These are phyloP conservation scores for Hemisphaericaspora nanyangensis DNA, from an alignment of 805 yeast species.

Conservation along the genomic window DNA sequence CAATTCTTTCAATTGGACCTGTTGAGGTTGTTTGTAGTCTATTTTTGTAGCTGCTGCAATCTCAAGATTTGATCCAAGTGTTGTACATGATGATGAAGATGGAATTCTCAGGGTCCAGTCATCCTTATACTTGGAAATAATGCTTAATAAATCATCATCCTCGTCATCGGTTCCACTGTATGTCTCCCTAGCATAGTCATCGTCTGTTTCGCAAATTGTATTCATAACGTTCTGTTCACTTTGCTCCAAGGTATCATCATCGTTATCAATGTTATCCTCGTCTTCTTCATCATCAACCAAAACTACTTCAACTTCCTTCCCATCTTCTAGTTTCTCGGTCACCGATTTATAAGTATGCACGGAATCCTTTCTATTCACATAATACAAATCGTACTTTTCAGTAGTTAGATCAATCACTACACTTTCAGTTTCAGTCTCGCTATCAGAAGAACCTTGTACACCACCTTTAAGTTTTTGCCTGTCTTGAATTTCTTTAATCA, in stretches of 20 bases:
- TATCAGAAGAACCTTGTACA: neutral
- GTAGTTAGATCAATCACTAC: constrained; percentile 40
- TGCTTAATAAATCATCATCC: constrained; percentile 34
- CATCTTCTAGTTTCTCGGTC: constrained; percentile 34
- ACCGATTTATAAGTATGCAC: constrained; percentile 35
- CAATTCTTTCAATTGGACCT: neutral
- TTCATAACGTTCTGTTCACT: constrained; percentile 30
- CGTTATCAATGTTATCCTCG: neutral
- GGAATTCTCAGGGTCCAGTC: constrained; percentile 25
- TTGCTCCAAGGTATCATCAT: constrained; percentile 6
- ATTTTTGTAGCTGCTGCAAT: neutral
- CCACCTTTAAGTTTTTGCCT: neutral
- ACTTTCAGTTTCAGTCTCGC: constrained; percentile 33
- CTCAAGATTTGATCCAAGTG: constrained; percentile 6
- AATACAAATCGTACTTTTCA: constrained; percentile 36
- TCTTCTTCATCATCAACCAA: constrained; percentile 36
- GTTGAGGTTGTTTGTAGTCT: neutral
- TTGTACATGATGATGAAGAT: constrained; percentile 16
- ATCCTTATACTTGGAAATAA: constrained; percentile 37
- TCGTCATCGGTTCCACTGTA: constrained; percentile 40
- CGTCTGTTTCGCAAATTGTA: no score
- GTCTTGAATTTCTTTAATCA: neutral
- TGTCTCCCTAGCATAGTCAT: no score
- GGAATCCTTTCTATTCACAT: constrained; percentile 33
- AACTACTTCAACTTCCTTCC: constrained; percentile 40